Evolutionary conservation across 2,329 filamentous ascomycete genomes (phyloP), one percentile per base, ranked within the genome.

Genomic region (Zymoseptoria ardabiliae): DNA sequence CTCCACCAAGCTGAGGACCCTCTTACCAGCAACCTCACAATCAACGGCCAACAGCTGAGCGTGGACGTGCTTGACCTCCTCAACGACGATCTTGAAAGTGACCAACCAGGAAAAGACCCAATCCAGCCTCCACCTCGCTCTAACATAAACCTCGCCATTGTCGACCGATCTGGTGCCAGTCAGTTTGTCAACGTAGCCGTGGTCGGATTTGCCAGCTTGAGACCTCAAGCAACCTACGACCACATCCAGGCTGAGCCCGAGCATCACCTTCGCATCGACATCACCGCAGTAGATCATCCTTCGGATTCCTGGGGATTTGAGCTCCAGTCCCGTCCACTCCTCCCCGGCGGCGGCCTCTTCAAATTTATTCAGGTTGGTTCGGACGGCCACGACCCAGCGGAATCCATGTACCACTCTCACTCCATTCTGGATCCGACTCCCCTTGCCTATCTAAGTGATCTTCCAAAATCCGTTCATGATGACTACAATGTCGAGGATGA

Each of bases 1-100:
- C 72, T 74, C 58, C 71, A 75, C 60, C 65, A 73, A 11, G 66
- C 72, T 57, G 68, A 72, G 52, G 61, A 75, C 58, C 65, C 72
- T 66, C 71, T 71, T n/a, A 64, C 70, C 57, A 72, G 73, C 48
- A 76, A 78, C 70, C 67, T 78, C 61, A 73, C 74, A 17, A 64
- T 79, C 59, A 78, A 78, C 66, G 74, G 73, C 58, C 62, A 73
- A 74, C 17, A 45, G 35, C 35, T 45, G 11, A 45, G 35, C 35
- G 35, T 45, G 35, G 35, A 45, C 35, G 35, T 45, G 17, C 35
- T 45, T 13, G 35, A 45, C 13, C 35, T 45, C 17, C 35, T 45
- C 35, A 45, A 17, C 2, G 35, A 45, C 35, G 74, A 50, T 74
- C 76, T 62, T 72, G 72, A 58, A 28, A 28, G 25, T 28, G 25